phyloP scores from a whole-genome alignment of 129 eudicot genomes.

The Tagetes patula region DNA sequence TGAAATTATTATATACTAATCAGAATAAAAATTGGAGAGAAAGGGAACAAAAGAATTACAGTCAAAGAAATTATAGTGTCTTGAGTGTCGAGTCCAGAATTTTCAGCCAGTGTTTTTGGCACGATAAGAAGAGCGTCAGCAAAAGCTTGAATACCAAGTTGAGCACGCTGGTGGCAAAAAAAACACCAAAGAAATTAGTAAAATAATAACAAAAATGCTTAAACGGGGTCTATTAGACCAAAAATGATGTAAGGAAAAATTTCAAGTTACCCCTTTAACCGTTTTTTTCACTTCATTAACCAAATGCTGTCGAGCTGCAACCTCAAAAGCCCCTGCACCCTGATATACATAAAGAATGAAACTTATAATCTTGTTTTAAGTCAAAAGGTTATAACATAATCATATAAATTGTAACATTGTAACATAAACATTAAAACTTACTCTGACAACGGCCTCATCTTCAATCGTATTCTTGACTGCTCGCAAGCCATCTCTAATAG shows the following conservation, averaged over 20 bases:
- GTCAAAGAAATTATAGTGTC: constrained; percentile 83
- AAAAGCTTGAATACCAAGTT: constrained; percentile 95
- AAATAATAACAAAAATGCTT: background rate
- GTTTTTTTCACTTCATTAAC: constrained; percentile 87
- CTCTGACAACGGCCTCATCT: constrained; percentile 82
- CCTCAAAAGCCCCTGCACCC: constrained; percentile 99
- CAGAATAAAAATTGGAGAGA: background rate
- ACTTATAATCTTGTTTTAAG: background rate
- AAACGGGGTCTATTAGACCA: background rate
- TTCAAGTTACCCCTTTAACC: constrained; percentile 73
- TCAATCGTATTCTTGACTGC: constrained; percentile 82
- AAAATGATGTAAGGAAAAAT: background rate
- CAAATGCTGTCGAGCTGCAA: constrained; percentile 88
- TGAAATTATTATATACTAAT: background rate
- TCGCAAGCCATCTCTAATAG: constrained; percentile 90
- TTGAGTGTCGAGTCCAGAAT: constrained; percentile 97
- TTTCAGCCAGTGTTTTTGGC: constrained; percentile 93
- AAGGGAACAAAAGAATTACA: constrained; percentile 36
- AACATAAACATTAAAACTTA: constrained; percentile 30
- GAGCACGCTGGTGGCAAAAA: constrained; percentile 65
- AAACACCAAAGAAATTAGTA: constrained; percentile 8
- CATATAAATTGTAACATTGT: background rate
- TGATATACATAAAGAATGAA: constrained; percentile 23
- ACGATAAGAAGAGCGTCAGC: constrained; percentile 92
- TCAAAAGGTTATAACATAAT: background rate